These are phyloP conservation scores for Colletotrichum tamarilloi DNA, from an alignment of 2,329 filamentous ascomycete genomes.

Conservation along the genomic window DNA sequence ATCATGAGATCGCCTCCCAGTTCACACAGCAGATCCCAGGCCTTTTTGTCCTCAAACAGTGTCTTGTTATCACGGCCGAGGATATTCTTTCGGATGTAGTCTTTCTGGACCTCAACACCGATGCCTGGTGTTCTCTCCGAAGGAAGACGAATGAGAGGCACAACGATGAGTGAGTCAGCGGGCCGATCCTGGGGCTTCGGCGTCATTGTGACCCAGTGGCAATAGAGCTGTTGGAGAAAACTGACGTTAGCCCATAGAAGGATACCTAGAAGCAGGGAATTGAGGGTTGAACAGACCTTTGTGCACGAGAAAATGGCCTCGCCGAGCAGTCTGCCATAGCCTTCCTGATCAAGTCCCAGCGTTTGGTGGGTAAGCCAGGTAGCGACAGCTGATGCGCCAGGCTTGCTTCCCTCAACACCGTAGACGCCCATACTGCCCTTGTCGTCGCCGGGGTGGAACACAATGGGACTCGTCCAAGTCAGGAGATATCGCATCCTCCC, in stretches of 20 bases:
- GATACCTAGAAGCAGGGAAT: background rate
- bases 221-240: background rate
- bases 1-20: background rate
- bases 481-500: constrained; percentile 55
- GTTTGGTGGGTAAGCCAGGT: background rate
- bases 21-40: background rate
- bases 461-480: constrained; percentile 53
- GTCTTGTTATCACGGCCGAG: background rate
- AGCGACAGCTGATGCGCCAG: background rate
- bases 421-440: constrained; percentile 51
- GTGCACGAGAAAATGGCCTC: background rate
- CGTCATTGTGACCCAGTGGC: background rate
- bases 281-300: background rate
- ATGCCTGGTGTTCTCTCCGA: background rate
- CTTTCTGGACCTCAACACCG: background rate
- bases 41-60: background rate
- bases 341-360: background rate
- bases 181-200: background rate
- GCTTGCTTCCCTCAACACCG: constrained; percentile 54
- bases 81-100: background rate
- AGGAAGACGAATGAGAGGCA: background rate
- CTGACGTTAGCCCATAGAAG: background rate
- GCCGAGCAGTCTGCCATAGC: background rate
- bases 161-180: background rate
- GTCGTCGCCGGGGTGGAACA: constrained; percentile 49